Base-by-base conservation (phyloP, 495 filamentous ascomycete species). In the Xanthoparmelia taractica region DNA sequence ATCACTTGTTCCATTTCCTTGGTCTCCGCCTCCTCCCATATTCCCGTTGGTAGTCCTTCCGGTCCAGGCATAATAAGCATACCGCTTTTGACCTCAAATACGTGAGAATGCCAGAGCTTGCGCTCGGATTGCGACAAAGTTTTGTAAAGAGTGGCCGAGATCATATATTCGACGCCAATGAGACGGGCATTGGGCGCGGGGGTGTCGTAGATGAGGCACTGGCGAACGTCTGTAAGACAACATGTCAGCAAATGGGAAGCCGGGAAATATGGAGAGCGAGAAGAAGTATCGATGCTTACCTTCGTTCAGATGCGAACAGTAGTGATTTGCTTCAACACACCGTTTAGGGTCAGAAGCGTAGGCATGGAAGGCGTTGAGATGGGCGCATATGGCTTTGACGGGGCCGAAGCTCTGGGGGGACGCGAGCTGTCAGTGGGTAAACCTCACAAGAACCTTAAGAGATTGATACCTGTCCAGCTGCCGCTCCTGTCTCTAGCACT, bases 131-230 rank as follows among this genome's bases (percentile, higher is more conserved):
- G 8, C 10, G 82, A 77, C 0, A 97, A 84, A 0, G 82, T 85
- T 13, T 77, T 73, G 77, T 85, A 96, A 2, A 96, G 76, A 4
- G 75, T 74, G 0, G 85, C 84, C 4, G 84, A 84, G 69, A 96
- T 87, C 91, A 97, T 94, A 78, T 96, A 96, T 74, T 97, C 93
- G 66, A 96, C 79, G 43, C 92, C 91, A 65, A 96, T 86, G 17
- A 96, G 78, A 4, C 87, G 80, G 12, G 91, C 90, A 54, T 84
- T 84, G 23, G 81, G 75, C 0, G 74, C 73, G 1, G 84, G 76
- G 1, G 80, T 79, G 73, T 93, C 90, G 79, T 96, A 96, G 58
- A 96, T 83, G 45, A 96, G 80, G 69, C 93, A 97, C 79, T 92
- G 90, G 27, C 90, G 83, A 60, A 87, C 72, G 67, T 88, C 85